Base-by-base conservation (phyloP, 345 rosid genomes). In the Microthlaspi erraticum region DNA sequence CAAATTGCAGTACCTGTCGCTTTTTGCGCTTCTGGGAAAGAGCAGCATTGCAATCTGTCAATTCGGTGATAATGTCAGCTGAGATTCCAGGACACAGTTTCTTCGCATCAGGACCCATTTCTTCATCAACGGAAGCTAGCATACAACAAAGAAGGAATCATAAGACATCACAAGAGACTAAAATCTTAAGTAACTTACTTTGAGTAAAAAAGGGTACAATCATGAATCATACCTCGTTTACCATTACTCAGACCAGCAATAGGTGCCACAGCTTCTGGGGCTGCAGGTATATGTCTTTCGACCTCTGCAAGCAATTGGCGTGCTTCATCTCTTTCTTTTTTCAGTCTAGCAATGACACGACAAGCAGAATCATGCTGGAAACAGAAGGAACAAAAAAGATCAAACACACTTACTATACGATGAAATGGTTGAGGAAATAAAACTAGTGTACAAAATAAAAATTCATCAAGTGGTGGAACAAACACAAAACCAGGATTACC, bases 351-450 rank as follows among this genome's bases (percentile, higher is more conserved):
- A 84, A 94, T 94, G 69, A 94, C 99, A 14, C 97, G 97, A 83
- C 99, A 94, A 53, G 99, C 97, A 76, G 97, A 97, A 84, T 94
- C 99, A 79, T 87, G 99, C 99, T 94, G 84, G 72, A 59, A 80
- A 50, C 13, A 34, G 57, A 29, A 57, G 26, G 20, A n/a, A n/a
- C 2, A 58, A 61, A 19, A 19, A 17, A 64, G 32, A 45, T 16
- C 29, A 60, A 68, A 45, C 19, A 19, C n/a, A 45, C 64, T 53
- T 34, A 5, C 58, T 10, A 36, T 17, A 50, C 34, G 0, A 75
- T 61, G 44, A 62, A 46, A 55, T 2, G 10, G 6, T 8, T 33
- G 8, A 55, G 54, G 70, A 55, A 38, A 14, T 7, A 53, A 60
- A 13, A 72, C 8, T 20, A 53, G 20, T 43, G 19, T 31, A 32